Percentiles rank a stretch among this genome's conserved stretches.
phyloP scores from a whole-genome alignment of 169 alveolate genomes.

The Perkinsus olseni region DNA sequence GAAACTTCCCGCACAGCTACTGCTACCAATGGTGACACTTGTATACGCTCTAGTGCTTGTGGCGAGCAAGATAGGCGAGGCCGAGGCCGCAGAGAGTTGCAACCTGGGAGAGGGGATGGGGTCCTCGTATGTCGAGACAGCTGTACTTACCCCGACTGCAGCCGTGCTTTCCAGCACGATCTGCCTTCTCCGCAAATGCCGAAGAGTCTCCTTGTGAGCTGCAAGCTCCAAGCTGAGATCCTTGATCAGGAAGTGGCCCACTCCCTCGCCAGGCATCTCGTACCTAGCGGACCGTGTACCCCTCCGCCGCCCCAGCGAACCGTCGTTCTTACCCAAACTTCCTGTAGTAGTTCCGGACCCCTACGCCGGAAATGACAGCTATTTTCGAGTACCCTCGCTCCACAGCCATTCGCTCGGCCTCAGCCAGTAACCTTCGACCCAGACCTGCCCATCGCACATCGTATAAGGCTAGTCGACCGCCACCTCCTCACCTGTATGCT shows the following conservation, averaged over 20 bases:
- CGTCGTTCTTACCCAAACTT: conserved; percentile 77
- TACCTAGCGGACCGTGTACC: neutral
- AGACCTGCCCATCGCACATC: conserved; percentile 16
- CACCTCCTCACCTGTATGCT: neutral
- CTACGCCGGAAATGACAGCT: conserved; percentile 98
- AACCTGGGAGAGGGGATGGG: neutral
- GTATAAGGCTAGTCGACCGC: neutral
- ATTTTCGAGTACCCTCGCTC: conserved; percentile 71
- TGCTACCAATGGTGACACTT: too few species aligned
- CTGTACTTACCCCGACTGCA: neutral
- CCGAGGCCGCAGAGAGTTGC: neutral
- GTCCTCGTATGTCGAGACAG: neutral
- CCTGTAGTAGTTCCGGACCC: conserved; percentile 96
- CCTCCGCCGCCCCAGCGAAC: neutral
- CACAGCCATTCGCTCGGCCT: conserved; percentile 38
- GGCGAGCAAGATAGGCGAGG: neutral
- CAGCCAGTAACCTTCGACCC: conserved; percentile 33
- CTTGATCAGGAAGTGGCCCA: neutral
- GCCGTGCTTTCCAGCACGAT: neutral
- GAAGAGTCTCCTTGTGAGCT: neutral
- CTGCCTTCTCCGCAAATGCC: neutral
- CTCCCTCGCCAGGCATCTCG: neutral
- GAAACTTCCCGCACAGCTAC: neutral
- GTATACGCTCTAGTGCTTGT: neutral
- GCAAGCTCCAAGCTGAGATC: neutral